Evolutionary conservation across 257 asterid species (phyloP), one percentile per base, ranked within the genome.

Genomic region (Penstemon newberryi): DNA sequence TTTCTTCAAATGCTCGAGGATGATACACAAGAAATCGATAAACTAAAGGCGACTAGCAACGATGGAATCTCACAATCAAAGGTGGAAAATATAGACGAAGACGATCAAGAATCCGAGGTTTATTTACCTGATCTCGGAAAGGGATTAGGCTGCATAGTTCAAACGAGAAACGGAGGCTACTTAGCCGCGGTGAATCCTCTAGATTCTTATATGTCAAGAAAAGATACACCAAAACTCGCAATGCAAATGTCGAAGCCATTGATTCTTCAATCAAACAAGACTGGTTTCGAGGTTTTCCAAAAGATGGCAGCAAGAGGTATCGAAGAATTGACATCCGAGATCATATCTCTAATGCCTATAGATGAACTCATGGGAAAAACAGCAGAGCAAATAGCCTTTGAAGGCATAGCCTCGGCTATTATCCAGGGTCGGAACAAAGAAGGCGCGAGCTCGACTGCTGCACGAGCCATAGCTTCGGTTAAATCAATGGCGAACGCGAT

Each of bases 341-440:
- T 88, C 8, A 49, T 72, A 9, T 76, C 96, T 3, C 45, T 84
- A 73, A 93, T 88, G 99, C 87, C 90, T 3, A 50, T 93, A 74
- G 99, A 93, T 47, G 99, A 93, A 13, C 88, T 93, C 5, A 62
- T 58, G 6, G 99, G 99, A 0, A 90, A 93, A 72, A 83, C 96
- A 37, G 99, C 99, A 0, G 97, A 90, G 78, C 92, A 88, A 70
- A 86, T 93, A 18, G 99, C 99, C 0, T 93, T 93, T 54, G 99
- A 93, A 74, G 99, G 99, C 45, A 90, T 93, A 45, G 96, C 97
- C 19, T 85, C 93, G 1, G 91, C 93, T 1, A 88, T 93, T 42
- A 83, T 93, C 60, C 89, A 84, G 62, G 97, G 96, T 3, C 73
- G 99, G 76, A 83, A 82, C 77, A 83, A 73, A 67, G 96, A 87